Evolutionary conservation across 2,329 filamentous ascomycete genomes (phyloP), one percentile per base, ranked within the genome.

Genomic region (Xenosphaeropsis pyriputrescens): DNA sequence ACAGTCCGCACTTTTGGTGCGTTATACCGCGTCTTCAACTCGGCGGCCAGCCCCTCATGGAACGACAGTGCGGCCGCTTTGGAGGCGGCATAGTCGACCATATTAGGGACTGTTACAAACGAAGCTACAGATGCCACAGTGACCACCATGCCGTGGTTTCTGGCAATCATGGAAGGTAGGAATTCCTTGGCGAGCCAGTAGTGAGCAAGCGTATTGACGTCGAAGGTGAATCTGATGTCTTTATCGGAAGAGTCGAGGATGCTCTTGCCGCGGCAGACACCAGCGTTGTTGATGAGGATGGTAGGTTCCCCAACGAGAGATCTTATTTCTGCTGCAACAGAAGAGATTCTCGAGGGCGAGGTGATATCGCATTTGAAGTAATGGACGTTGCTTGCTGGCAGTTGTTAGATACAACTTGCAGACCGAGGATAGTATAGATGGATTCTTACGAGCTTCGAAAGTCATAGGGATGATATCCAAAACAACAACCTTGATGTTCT

Each of bases 291-390:
- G 59, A 83, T 77, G 4, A 85, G 62, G 43, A 85, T 62, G 0
- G 78, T 84, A 1, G 79, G 80, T 35, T 70, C 50, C 40, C 79
- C 79, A 39, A 82, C 60, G 11, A 67, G 54, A 19, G 56, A 53
- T 37, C 70, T 66, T 49, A 85, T 67, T 4, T 59, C 50, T 11
- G 62, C 49, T 1, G 73, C 75, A 5, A 67, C 65, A 2, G 58
- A 53, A 6, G 63, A 52, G 46, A 84, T 67, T 29, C 62, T 63
- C 12, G 63, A 51, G 4, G 70, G 60, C 0, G 68, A 75, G 35
- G 75, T 73, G 45, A 86, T 70, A 56, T 88, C 79, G 59, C 76
- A 81, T 46, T 75, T 60, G 60, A 75, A 83, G 60, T 75, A 79
- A 53, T 70, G 63, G n/a, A 85, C 71, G 8, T 70, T 70, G 26